Conservation (phyloP, 805 yeast genomes). For the Zygoascus biomembranicola region DNA sequence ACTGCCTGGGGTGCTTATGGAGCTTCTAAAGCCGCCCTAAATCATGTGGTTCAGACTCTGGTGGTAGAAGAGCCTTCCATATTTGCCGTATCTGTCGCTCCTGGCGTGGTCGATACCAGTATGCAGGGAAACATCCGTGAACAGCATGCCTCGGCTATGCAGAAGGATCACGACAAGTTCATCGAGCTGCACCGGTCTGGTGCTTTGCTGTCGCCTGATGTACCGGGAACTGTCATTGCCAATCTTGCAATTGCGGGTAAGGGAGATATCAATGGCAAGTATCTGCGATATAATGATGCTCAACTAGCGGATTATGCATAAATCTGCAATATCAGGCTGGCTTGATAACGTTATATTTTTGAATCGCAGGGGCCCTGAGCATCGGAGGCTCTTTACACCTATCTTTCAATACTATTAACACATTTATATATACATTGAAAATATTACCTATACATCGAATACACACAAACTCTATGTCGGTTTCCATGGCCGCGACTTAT, state of each 20-base stretch:
- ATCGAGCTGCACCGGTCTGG: slow-evolving; percentile 49
- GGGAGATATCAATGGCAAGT: slow-evolving; percentile 56
- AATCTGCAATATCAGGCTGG: no score
- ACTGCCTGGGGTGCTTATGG: slow-evolving; percentile 91
- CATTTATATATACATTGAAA: no score
- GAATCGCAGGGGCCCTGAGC: no score
- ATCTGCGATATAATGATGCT: slow-evolving; percentile 43
- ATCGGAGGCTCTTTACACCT: no score
- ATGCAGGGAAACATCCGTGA: slow-evolving; percentile 83
- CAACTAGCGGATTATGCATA: slow-evolving; percentile 9
- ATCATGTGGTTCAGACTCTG: slow-evolving; percentile 61
- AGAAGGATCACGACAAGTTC: slow-evolving; percentile 51
- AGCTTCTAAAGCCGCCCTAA: slow-evolving; percentile 82
- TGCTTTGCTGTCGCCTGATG: slow-evolving; percentile 55
- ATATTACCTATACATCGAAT: no score
- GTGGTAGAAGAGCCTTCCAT: slow-evolving; percentile 60
- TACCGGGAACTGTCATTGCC: slow-evolving; percentile 66
- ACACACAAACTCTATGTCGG: no score
- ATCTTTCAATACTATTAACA: no score
- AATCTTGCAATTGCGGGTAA: slow-evolving; percentile 58
- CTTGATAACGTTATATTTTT: no score
- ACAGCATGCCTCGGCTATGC: not conserved
- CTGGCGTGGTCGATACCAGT: slow-evolving; percentile 87
- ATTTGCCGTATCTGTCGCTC: slow-evolving; percentile 69
- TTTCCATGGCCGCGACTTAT: no score